These are phyloP conservation scores for Didymella sp. DNA, from an alignment of 2,329 filamentous ascomycete genomes.

Conservation along the genomic window DNA sequence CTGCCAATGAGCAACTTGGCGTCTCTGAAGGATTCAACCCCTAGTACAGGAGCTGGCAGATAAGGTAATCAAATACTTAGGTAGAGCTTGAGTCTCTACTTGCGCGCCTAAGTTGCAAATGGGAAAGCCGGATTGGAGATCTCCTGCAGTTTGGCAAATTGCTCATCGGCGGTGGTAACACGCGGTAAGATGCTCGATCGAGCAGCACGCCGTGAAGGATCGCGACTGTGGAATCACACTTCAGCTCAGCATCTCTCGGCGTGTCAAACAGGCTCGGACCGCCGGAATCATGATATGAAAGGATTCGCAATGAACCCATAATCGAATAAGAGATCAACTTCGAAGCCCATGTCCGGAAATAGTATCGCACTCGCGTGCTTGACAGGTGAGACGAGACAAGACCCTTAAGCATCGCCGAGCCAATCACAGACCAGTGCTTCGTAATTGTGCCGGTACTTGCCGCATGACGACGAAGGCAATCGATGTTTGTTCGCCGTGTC, in stretches of 20 bases:
- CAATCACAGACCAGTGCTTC: constrained; percentile 28
- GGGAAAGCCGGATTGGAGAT: no score
- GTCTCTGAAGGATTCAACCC: no score
- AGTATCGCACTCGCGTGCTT: constrained; percentile 4
- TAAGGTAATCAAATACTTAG: no score
- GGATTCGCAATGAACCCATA: not conserved
- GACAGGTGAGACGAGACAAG: constrained; percentile 14
- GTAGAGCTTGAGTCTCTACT: no score
- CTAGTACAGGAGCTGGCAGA: no score
- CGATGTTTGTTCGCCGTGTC: constrained; percentile 1
- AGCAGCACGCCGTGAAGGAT: not conserved
- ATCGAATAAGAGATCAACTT: no score
- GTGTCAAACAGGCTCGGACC: not conserved
- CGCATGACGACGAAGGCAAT: constrained; percentile 37
- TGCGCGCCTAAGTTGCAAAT: no score
- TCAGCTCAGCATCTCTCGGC: not conserved
- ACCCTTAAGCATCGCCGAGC: constrained; percentile 1
- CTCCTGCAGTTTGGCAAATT: no score
- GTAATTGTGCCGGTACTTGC: constrained; percentile 30
- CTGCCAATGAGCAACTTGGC: no score
- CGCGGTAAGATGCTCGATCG: not conserved
- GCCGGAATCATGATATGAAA: not conserved
- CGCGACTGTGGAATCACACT: not conserved
- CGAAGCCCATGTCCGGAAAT: not conserved
- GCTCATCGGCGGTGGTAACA: no score